Evolutionary conservation across 108 stramenopile species (phyloP).

Genomic region (Ochromonas danica): DNA sequence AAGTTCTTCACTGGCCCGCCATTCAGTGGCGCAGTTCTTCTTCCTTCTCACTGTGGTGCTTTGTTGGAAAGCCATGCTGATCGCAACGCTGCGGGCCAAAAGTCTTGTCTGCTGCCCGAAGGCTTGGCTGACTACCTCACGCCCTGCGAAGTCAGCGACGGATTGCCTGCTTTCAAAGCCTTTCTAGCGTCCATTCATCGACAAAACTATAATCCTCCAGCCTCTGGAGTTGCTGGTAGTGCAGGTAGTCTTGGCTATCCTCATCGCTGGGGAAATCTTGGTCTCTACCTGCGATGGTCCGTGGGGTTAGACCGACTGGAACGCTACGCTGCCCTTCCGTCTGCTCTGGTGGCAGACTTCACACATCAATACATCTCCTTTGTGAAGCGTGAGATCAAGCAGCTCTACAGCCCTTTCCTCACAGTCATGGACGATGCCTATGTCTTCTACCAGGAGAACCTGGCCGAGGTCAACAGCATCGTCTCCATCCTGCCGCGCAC

Average conservation of each 20-base stretch:
- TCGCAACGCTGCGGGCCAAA: too few species aligned
- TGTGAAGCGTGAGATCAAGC: neutral
- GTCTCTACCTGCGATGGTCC: neutral
- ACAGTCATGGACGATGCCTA: neutral
- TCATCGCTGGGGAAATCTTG: neutral
- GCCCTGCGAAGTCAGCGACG: too few species aligned
- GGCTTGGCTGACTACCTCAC: neutral
- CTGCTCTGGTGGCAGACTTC: neutral
- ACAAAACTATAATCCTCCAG: too few species aligned
- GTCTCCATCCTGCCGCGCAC: neutral
- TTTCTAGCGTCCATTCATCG: too few species aligned
- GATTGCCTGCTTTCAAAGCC: too few species aligned
- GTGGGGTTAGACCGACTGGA: neutral
- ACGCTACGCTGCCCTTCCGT: neutral
- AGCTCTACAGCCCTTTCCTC: neutral
- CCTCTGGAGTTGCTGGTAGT: too few species aligned
- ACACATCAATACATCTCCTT: neutral
- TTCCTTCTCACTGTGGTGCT: neutral
- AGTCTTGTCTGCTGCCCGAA: too few species aligned
- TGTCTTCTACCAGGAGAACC: neutral
- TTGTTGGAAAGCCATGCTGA: too few species aligned
- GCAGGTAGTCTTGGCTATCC: too few species aligned
- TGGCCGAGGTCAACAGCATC: neutral
- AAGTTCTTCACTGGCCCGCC: constrained; percentile 27
- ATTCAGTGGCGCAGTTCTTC: neutral